These are phyloP conservation scores for Secale cereale DNA, from an alignment of 176 grass and related monocot species.

Conservation along the genomic window DNA sequence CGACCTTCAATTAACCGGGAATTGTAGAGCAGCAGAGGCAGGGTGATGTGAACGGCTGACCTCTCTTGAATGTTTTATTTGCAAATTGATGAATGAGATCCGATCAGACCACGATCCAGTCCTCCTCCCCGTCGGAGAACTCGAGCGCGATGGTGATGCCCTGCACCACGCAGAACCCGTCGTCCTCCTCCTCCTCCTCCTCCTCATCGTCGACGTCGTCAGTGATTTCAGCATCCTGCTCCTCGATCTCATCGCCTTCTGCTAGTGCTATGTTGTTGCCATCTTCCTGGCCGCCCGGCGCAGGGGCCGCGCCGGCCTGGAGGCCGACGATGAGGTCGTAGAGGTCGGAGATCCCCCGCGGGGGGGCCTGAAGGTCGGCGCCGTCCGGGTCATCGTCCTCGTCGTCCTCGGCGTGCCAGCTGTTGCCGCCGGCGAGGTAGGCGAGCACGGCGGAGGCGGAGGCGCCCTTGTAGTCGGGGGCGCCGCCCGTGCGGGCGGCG, in stretches of 20 bases:
- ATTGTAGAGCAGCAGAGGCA: neutral
- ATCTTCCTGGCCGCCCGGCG: slow-evolving; percentile 6
- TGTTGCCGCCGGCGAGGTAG: neutral
- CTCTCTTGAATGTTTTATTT: neutral
- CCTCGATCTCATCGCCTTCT: slow-evolving; percentile 10
- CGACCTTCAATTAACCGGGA: too few species aligned
- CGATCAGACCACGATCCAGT: slow-evolving; percentile 79
- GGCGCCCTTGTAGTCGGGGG: neutral
- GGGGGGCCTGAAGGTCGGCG: neutral
- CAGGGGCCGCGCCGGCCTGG: neutral
- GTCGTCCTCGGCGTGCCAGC: neutral
- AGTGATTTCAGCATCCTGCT: neutral
- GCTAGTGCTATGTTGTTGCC: neutral
- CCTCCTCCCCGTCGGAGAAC: slow-evolving; percentile 77
- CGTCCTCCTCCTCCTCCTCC: slow-evolving; percentile 32
- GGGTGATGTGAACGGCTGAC: neutral
- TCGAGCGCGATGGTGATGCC: slow-evolving; percentile 52
- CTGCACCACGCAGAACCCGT: slow-evolving; percentile 68
- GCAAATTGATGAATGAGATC: neutral
- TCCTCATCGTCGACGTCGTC: neutral
- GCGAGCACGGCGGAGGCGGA: neutral
- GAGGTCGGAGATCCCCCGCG: slow-evolving; percentile 34
- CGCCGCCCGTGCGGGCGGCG: neutral
- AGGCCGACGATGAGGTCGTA: slow-evolving; percentile 46
- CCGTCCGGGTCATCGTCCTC: neutral